Conservation (phyloP, 2,329 filamentous ascomycete genomes). For the Trichoderma polysporum region DNA sequence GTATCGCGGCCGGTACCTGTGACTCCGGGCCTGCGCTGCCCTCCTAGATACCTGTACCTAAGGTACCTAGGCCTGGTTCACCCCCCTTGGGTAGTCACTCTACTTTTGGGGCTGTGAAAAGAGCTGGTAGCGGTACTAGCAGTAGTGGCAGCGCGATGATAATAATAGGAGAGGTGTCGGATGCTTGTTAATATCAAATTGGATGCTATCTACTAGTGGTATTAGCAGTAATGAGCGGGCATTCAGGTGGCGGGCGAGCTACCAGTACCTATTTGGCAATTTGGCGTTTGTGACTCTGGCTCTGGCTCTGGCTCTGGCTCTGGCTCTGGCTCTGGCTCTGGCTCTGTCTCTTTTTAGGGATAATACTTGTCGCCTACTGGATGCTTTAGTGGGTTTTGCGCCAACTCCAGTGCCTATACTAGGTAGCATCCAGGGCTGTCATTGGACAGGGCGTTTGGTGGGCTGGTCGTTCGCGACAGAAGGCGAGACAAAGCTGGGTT, state of each 20-base stretch:
- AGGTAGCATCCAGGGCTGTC: not conserved
- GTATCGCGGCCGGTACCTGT: not conserved
- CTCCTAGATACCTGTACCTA: not conserved
- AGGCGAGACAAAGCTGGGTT: constrained; percentile 16
- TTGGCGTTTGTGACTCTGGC: too few species aligned
- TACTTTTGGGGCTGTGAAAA: not conserved
- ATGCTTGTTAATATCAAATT: not conserved
- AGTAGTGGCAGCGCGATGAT: not conserved
- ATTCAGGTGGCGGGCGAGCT: too few species aligned
- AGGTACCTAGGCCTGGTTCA: not conserved
- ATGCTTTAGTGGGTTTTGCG: not conserved
- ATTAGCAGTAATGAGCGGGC: not conserved
- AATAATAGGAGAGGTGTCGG: too few species aligned
- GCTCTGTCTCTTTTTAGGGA: not conserved
- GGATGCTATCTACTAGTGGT: not conserved
- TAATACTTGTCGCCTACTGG: too few species aligned
- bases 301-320: too few species aligned
- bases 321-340: not conserved
- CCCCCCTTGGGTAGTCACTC: not conserved
- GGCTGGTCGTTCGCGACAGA: constrained; percentile 15
- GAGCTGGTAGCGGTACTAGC: not conserved
- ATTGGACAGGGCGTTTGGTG: not conserved
- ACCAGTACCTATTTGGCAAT: not conserved
- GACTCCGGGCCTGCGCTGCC: not conserved
- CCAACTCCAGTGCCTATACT: not conserved